phyloP scores from a whole-genome alignment of 2,329 filamentous ascomycete genomes.

The Blumeria graminis region DNA sequence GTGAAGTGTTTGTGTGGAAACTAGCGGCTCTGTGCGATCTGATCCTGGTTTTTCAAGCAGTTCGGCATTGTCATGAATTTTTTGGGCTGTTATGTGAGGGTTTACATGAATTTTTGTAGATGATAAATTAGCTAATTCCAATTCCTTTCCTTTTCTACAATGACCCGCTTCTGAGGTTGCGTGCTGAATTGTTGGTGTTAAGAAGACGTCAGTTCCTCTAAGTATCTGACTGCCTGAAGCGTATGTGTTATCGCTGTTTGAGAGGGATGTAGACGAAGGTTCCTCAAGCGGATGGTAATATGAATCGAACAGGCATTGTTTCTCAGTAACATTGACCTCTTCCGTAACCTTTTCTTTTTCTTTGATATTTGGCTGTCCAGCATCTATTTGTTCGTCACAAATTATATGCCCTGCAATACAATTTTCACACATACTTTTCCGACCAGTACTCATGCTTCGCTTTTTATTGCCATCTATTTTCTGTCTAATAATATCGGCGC shows the following conservation, averaged over 20 bases:
- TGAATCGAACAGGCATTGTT: constrained; percentile 46
- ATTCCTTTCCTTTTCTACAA: constrained; percentile 4
- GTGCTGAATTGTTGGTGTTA: constrained; percentile 43
- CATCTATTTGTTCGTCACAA: too few relatives aligned
- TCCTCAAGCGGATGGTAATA: constrained; percentile 51
- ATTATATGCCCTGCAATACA: constrained; percentile 23
- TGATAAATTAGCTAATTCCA: background rate
- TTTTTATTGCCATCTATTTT: constrained; percentile 19
- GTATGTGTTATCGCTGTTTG: constrained; percentile 45
- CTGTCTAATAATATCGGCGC: constrained; percentile 25
- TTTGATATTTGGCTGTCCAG: too few relatives aligned
- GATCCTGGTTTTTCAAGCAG: constrained; percentile 8
- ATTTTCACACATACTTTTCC: constrained; percentile 26
- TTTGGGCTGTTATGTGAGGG: constrained; percentile 5
- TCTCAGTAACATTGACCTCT: constrained; percentile 21
- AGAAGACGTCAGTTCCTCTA: constrained; percentile 67
- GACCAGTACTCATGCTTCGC: constrained; percentile 38
- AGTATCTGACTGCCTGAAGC: constrained; percentile 83
- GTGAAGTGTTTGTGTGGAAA: constrained; percentile 27
- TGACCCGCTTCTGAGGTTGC: constrained; percentile 15
- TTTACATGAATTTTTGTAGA: background rate
- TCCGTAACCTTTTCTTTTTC: too few relatives aligned
- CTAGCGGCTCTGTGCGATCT: constrained; percentile 12
- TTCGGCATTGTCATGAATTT: constrained; percentile 8
- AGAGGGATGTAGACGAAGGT: constrained; percentile 48